phyloP scores from a whole-genome alignment of 1,139 yeast species.

The Candida glucosophila region DNA sequence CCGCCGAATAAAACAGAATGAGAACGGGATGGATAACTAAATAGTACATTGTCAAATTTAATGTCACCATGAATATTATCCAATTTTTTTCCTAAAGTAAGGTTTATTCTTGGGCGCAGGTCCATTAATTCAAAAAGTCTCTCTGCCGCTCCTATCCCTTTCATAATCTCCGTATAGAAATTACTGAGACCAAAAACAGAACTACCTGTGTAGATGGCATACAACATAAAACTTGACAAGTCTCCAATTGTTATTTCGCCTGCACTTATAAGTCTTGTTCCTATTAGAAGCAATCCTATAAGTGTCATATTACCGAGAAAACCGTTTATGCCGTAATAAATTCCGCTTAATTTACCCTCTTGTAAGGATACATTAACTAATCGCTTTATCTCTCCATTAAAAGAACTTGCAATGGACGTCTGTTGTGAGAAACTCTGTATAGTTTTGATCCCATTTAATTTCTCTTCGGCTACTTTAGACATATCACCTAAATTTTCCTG shows the following conservation, averaged over 20 bases:
- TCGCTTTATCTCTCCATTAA: conserved; percentile 59
- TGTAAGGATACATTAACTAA: conserved; percentile 68
- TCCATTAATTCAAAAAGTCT: conserved; percentile 83
- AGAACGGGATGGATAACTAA: conserved; percentile 84
- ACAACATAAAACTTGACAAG: conserved; percentile 85
- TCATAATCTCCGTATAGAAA: conserved; percentile 89
- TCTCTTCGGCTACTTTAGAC: conserved; percentile 88
- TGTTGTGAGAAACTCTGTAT: conserved; percentile 90
- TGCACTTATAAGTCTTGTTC: conserved; percentile 66
- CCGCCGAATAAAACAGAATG: conserved; percentile 59
- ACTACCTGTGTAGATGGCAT: conserved; percentile 86
- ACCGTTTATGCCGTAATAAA: conserved; percentile 72
- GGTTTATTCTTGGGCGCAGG: conserved; percentile 58
- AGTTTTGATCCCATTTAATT: conserved; percentile 75
- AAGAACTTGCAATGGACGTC: conserved; percentile 36
- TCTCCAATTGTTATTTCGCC: conserved; percentile 81
- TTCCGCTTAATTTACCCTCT: conserved; percentile 73
- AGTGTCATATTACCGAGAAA: conserved; percentile 76
- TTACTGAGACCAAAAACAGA: conserved; percentile 86
- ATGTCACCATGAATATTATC: conserved; percentile 34
- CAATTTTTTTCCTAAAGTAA: conserved; percentile 49
- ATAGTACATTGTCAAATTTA: conserved; percentile 55
- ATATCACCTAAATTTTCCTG: conserved; percentile 83
- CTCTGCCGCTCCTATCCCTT: conserved; percentile 95
- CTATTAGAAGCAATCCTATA: conserved; percentile 66